These are phyloP conservation scores for Termitomyces sp. DNA, from an alignment of 768 basidiomycete genomes.

Conservation along the genomic window DNA sequence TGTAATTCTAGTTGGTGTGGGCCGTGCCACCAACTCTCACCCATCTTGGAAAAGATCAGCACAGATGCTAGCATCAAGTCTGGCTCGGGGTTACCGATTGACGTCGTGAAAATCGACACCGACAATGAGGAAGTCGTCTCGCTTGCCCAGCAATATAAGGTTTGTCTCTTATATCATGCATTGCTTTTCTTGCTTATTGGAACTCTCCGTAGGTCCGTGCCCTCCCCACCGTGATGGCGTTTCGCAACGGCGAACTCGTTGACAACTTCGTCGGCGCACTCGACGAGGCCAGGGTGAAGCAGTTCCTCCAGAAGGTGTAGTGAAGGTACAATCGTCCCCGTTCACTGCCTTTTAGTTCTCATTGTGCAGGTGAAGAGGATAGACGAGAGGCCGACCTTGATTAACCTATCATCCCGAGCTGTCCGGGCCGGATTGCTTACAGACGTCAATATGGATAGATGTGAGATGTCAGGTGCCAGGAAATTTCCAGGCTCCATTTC, in stretches of 20 bases:
- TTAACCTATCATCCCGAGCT: not conserved
- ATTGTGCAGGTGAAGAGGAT: not conserved
- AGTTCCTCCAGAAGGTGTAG: constrained; percentile 43
- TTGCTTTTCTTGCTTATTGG: not conserved
- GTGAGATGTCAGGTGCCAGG: not conserved
- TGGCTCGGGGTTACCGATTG: constrained; percentile 53
- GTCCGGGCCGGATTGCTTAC: not conserved
- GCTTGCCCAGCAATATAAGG: constrained; percentile 52
- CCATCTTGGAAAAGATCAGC: constrained; percentile 61
- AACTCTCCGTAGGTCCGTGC: constrained; percentile 53
- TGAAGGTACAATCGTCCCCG: not conserved
- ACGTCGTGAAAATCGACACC: constrained; percentile 70
- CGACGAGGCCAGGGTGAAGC: constrained; percentile 36
- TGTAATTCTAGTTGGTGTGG: constrained; percentile 61
- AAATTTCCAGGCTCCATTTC: not conserved
- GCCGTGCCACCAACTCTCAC: constrained; percentile 72
- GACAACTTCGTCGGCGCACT: constrained; percentile 61
- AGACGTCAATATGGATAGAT: not conserved
- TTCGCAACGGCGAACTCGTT: constrained; percentile 58
- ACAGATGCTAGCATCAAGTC: constrained; percentile 37
- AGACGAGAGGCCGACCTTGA: not conserved
- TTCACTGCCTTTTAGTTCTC: not conserved
- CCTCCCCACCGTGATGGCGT: constrained; percentile 79
- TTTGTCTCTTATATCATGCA: constrained; percentile 17
- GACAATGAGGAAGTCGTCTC: constrained; percentile 48